phyloP scores from a whole-genome alignment of 75 land plant species.

The Ceratopteris richardii region DNA sequence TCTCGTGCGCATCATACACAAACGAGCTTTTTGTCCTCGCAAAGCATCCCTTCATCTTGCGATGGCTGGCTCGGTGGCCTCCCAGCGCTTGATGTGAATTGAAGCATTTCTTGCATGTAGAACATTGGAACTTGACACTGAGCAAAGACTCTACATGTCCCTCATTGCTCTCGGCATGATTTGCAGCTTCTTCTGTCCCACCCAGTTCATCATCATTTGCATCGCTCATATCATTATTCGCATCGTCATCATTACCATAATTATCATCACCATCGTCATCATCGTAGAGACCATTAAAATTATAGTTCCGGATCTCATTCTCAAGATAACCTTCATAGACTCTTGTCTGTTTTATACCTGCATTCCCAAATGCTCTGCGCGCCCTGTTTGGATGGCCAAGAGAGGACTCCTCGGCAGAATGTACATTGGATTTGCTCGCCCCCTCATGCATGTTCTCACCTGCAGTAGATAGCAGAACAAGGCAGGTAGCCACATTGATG shows the following conservation, averaged over 20 bases:
- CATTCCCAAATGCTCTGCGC: no score
- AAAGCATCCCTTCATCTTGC: conserved; percentile 40
- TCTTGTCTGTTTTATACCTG: no score
- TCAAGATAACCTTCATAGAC: background rate
- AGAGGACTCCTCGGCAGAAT: no score
- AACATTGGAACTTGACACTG: conserved; percentile 28
- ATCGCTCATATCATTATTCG: conserved; percentile 1
- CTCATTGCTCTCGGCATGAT: background rate
- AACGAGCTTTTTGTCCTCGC: conserved; percentile 1
- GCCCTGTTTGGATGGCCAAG: no score
- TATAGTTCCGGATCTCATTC: background rate
- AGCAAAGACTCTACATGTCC: background rate
- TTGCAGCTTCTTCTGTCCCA: background rate
- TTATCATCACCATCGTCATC: no score
- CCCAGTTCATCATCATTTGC: conserved; percentile 7
- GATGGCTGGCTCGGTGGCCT: conserved; percentile 49
- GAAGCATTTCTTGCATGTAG: conserved; percentile 36
- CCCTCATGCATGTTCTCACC: background rate
- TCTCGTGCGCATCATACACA: background rate
- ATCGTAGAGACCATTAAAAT: background rate
- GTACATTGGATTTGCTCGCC: background rate
- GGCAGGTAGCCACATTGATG: background rate
- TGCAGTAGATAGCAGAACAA: background rate
- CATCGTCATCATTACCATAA: background rate
- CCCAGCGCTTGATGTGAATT: conserved; percentile 46